These are phyloP conservation scores for Plectranthus barbatus DNA, from an alignment of 257 asterid species.

Conservation along the genomic window DNA sequence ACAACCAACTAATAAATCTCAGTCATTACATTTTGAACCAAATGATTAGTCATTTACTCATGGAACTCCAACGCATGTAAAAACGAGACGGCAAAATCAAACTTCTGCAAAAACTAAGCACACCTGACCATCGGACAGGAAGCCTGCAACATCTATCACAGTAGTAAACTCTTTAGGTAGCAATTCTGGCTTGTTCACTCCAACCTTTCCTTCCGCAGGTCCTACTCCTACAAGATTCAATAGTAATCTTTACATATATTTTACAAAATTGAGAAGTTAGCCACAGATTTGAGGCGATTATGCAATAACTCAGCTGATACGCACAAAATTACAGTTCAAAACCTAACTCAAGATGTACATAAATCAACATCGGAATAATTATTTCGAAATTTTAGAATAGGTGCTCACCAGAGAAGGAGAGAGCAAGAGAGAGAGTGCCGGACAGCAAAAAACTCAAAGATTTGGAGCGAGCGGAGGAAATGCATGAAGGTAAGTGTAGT, in stretches of 20 bases:
- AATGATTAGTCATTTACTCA: background rate
- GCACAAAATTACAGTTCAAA: background rate
- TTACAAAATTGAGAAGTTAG: background rate
- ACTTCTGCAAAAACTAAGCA: background rate
- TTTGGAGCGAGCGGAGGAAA: conserved; percentile 39
- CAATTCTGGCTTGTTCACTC: background rate
- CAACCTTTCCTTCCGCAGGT: conserved; percentile 51
- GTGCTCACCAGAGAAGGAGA: conserved; percentile 54
- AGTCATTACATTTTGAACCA: background rate
- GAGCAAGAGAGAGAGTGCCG: conserved; percentile 59
- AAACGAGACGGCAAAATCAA: too few relatives aligned
- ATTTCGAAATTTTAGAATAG: too few relatives aligned
- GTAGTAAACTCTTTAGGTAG: conserved; percentile 1
- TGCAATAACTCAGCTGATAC: background rate
- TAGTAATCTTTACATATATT: background rate
- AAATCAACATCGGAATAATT: background rate
- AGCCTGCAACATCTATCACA: conserved; percentile 90
- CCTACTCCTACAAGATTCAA: conserved; percentile 45
- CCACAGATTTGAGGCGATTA: too few relatives aligned
- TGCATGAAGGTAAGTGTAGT: conserved; percentile 24
- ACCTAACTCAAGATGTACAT: background rate
- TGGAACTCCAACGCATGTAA: too few relatives aligned
- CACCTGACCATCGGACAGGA: conserved; percentile 96
- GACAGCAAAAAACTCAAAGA: conserved; percentile 49
- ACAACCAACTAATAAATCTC: background rate